A percentile compares a stretch with the other conserved stretches of the same genome.
Evolutionary conservation across 176 grass and related monocot genomes (phyloP).

Genomic region (Oryza rufipogon): DNA sequence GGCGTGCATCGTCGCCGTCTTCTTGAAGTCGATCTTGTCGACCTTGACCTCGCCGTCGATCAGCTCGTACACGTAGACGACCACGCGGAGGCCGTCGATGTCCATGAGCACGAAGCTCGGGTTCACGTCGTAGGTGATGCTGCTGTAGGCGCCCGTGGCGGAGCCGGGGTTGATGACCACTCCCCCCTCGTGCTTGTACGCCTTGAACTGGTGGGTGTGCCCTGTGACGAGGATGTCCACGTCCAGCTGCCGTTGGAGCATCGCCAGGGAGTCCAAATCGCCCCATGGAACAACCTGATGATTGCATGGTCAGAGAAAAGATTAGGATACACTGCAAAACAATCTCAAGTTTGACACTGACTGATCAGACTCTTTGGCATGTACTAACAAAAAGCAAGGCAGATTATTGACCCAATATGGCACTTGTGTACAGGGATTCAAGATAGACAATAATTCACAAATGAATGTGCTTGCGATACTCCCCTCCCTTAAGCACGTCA

Average conservation of each 20-base stretch:
- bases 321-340: not conserved
- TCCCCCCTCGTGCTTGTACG: conserved; percentile 96
- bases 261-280: conserved; percentile 92
- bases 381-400: conserved; percentile 1
- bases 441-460: not conserved
- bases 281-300: conserved; percentile 92
- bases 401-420: not conserved
- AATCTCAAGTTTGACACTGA: not conserved
- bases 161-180: conserved; percentile 96
- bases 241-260: conserved; percentile 93
- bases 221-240: conserved; percentile 98
- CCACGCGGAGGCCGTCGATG: conserved; percentile 91
- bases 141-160: conserved; percentile 87
- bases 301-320: not conserved
- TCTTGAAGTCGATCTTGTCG: conserved; percentile 98
- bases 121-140: conserved; percentile 95
- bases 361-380: not conserved
- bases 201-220: conserved; percentile 96
- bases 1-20: conserved; percentile 65
- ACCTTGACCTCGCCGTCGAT: conserved; percentile 98
- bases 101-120: conserved; percentile 98
- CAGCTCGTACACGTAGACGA: conserved; percentile 96
- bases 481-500: not conserved
- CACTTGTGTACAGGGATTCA: conserved; percentile 7
- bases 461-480: not conserved